Percentiles rank a stretch among this genome's conserved stretches.
These are phyloP conservation scores for Tetrahymena malaccensis DNA, from an alignment of 73 alveolate genomes.

Conservation along the genomic window DNA sequence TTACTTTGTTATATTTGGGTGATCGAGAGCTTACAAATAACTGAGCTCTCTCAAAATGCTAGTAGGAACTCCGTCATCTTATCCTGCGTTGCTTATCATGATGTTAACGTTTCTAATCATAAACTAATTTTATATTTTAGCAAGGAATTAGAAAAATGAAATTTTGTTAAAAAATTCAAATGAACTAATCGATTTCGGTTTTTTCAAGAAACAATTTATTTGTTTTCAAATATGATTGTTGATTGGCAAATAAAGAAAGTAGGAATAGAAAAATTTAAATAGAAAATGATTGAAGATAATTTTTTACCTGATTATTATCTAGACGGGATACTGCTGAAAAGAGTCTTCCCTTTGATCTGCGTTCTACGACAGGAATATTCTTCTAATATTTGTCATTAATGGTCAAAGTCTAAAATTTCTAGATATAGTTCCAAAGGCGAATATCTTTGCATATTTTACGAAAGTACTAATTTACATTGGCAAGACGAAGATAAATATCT, in stretches of 20 bases:
- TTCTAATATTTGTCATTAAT: not conserved
- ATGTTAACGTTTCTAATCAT: slow-evolving; percentile 56
- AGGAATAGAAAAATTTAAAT: not conserved
- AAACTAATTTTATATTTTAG: not conserved
- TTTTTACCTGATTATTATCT: not conserved
- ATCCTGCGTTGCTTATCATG: slow-evolving; percentile 78
- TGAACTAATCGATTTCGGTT: not conserved
- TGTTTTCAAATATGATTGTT: not conserved
- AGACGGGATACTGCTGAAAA: not conserved
- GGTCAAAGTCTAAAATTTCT: not conserved
- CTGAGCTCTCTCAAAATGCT: slow-evolving; percentile 77
- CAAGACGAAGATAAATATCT: not conserved
- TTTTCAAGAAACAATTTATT: not conserved
- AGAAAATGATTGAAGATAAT: not conserved
- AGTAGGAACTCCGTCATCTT: slow-evolving; percentile 89
- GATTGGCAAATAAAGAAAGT: not conserved
- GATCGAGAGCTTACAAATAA: slow-evolving; percentile 23
- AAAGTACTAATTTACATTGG: not conserved
- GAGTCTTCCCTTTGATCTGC: not conserved
- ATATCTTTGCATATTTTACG: not conserved
- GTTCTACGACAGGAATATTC: not conserved
- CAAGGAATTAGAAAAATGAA: too few relatives aligned
- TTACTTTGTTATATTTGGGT: slow-evolving; percentile 27
- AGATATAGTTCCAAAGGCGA: not conserved
- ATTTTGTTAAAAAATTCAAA: not conserved